Evolutionary conservation across 805 yeast genomes (phyloP).

Genomic region (Schwanniomyces polymorphus): DNA sequence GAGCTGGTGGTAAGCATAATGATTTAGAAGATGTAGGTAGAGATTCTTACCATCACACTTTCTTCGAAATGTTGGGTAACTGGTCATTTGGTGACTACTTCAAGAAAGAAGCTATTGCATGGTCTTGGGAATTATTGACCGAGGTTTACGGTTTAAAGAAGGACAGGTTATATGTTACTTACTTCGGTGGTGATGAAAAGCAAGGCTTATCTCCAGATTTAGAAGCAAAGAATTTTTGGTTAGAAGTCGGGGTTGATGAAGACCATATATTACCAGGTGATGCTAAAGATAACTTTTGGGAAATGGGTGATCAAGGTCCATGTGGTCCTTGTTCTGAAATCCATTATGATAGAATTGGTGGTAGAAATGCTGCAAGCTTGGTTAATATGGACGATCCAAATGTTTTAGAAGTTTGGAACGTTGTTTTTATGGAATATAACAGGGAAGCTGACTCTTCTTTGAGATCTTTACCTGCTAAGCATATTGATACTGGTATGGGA

Average conservation of each 20-base stretch:
- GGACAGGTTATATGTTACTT: slow-evolving; percentile 88
- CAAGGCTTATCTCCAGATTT: slow-evolving; percentile 88
- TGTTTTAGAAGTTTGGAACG: slow-evolving; percentile 96
- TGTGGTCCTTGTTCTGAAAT: slow-evolving; percentile 99
- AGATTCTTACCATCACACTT: slow-evolving; percentile 97
- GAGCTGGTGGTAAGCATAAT: slow-evolving; percentile 99
- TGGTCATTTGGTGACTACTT: slow-evolving; percentile 99
- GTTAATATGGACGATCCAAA: slow-evolving; percentile 98
- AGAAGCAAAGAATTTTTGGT: slow-evolving; percentile 90
- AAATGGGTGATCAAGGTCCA: slow-evolving; percentile 99
- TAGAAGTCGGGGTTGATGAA: slow-evolving; percentile 81
- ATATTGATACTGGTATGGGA: slow-evolving; percentile 98
- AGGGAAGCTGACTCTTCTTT: slow-evolving; percentile 86
- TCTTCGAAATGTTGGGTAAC: slow-evolving; percentile 98
- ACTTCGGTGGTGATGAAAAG: slow-evolving; percentile 89
- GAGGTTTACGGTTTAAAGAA: slow-evolving; percentile 75
- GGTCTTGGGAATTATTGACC: slow-evolving; percentile 91
- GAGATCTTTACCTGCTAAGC: slow-evolving; percentile 87
- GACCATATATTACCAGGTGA: slow-evolving; percentile 93
- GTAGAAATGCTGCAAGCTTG: slow-evolving; percentile 87
- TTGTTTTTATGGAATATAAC: slow-evolving; percentile 95
- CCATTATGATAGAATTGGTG: slow-evolving; percentile 97
- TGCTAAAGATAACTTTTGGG: slow-evolving; percentile 96
- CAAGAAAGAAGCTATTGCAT: slow-evolving; percentile 87
- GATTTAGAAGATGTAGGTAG: slow-evolving; percentile 98